phyloP scores from a whole-genome alignment of 805 yeast genomes.

The Candida pseudoglaebosa region DNA sequence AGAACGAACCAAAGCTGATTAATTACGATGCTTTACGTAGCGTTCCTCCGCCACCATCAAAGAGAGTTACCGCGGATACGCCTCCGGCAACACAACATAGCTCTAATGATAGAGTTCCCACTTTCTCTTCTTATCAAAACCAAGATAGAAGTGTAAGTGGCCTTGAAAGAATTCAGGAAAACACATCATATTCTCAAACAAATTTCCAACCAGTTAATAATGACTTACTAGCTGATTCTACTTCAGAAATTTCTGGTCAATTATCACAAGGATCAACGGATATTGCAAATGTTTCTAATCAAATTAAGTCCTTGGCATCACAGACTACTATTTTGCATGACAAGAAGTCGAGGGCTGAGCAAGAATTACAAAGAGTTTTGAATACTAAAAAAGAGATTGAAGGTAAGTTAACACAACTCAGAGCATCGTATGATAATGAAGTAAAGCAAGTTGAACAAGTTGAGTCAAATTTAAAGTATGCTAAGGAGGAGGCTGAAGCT shows the following conservation, averaged over 20 bases:
- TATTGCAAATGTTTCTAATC: slow-evolving; percentile 81
- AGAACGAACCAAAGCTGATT: slow-evolving; percentile 23
- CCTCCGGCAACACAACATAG: slow-evolving; percentile 11
- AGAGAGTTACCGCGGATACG: slow-evolving; percentile 3
- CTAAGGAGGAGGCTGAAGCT: slow-evolving; percentile 64
- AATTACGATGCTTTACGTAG: slow-evolving; percentile 52
- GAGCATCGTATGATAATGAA: slow-evolving; percentile 73
- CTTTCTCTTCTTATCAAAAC: slow-evolving; percentile 7
- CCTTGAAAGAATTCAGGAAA: not conserved
- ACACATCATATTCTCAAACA: slow-evolving; percentile 2
- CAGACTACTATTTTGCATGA: slow-evolving; percentile 71
- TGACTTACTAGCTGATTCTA: slow-evolving; percentile 54
- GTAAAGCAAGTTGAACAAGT: slow-evolving; percentile 70
- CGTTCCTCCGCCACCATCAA: slow-evolving; percentile 42
- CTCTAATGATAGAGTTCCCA: slow-evolving; percentile 11
- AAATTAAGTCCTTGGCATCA: slow-evolving; percentile 69
- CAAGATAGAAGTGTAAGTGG: slow-evolving; percentile 7
- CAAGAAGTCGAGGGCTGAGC: slow-evolving; percentile 70
- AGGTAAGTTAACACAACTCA: slow-evolving; percentile 60
- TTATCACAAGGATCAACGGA: slow-evolving; percentile 79
- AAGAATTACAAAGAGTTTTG: slow-evolving; percentile 67
- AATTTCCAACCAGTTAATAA: slow-evolving; percentile 18
- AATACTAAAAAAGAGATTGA: slow-evolving; percentile 69
- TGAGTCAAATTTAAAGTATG: slow-evolving; percentile 54
- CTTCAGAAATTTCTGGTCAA: slow-evolving; percentile 56